Evolutionary conservation across 768 basidiomycete genomes (phyloP).

Genomic region (Boletellus emodensis): DNA sequence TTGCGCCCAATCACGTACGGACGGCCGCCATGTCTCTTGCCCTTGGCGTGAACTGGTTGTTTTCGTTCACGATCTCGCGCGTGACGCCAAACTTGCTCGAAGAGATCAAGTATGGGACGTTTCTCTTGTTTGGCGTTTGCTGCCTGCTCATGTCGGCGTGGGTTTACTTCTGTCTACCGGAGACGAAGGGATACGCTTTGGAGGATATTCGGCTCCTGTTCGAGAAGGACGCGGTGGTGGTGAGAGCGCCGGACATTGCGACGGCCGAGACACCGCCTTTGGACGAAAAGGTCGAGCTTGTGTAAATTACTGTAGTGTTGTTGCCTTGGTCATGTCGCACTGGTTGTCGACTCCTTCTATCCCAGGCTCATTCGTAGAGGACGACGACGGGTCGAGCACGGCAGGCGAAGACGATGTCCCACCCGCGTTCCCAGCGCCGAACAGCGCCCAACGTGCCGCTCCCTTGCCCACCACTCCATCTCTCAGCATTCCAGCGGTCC

Average conservation of each 20-base stretch:
- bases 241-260: conserved; percentile 30
- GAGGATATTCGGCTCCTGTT: conserved; percentile 40
- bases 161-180: conserved; percentile 38
- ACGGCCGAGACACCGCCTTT: too few relatives aligned
- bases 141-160: conserved; percentile 34
- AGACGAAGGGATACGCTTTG: conserved; percentile 37
- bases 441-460: conserved; percentile 64
- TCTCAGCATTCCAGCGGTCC: conserved; percentile 23
- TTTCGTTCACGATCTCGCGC: conserved; percentile 35
- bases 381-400: conserved; percentile 37
- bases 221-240: conserved; percentile 29
- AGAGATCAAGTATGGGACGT: conserved; percentile 31
- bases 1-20: conserved; percentile 38
- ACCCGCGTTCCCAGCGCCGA: conserved; percentile 69
- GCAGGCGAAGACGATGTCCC: conserved; percentile 53
- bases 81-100: conserved; percentile 37
- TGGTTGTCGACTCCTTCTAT: too few relatives aligned
- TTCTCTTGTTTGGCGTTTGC: conserved; percentile 30
- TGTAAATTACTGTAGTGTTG: too few relatives aligned
- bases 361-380: conserved; percentile 26
- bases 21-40: conserved; percentile 33
- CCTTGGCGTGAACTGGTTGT: conserved; percentile 33
- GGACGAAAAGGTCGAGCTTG: too few relatives aligned
- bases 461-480: conserved; percentile 13
- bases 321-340: not conserved